phyloP scores from a whole-genome alignment of 2,329 filamentous ascomycete genomes.

The Xylariaceae sp. region DNA sequence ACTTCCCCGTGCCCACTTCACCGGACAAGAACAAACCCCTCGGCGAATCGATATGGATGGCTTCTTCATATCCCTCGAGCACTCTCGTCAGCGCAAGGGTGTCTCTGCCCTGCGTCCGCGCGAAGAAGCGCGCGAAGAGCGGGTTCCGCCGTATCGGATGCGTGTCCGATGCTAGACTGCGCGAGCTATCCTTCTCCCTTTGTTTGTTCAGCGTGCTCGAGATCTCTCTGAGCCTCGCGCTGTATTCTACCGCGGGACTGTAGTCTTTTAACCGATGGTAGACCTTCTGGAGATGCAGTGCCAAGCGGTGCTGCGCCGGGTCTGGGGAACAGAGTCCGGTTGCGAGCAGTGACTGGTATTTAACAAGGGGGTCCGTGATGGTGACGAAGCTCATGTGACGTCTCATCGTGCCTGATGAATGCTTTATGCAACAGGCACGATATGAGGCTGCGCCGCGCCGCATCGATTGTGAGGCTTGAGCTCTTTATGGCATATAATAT shows the following conservation, averaged over 20 bases:
- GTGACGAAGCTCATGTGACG: conserved; percentile 41
- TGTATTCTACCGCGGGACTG: conserved; percentile 65
- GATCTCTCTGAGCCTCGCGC: conserved; percentile 57
- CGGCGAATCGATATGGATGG: conserved; percentile 66
- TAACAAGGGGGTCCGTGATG: conserved; percentile 68
- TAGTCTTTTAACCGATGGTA: conserved; percentile 75
- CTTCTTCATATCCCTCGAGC: conserved; percentile 66
- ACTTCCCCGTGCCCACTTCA: conserved; percentile 78
- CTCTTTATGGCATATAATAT: too few species aligned
- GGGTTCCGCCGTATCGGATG: conserved; percentile 56
- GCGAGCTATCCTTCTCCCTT: conserved; percentile 28
- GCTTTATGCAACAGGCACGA: neutral
- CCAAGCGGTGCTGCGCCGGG: conserved; percentile 65
- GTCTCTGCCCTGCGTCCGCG: conserved; percentile 50
- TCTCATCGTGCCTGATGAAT: conserved; percentile 26
- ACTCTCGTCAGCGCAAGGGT: conserved; percentile 59
- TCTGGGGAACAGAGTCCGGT: conserved; percentile 64
- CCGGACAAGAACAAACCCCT: conserved; percentile 72
- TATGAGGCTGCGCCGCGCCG: too few species aligned
- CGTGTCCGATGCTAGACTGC: conserved; percentile 42
- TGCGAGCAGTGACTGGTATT: conserved; percentile 67
- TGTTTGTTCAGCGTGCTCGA: conserved; percentile 40
- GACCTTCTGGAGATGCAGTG: conserved; percentile 70
- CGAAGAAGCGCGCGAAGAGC: conserved; percentile 55
- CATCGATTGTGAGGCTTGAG: too few species aligned